Conservation (phyloP, 345 rosid genomes). For the Citrus hindsii region DNA sequence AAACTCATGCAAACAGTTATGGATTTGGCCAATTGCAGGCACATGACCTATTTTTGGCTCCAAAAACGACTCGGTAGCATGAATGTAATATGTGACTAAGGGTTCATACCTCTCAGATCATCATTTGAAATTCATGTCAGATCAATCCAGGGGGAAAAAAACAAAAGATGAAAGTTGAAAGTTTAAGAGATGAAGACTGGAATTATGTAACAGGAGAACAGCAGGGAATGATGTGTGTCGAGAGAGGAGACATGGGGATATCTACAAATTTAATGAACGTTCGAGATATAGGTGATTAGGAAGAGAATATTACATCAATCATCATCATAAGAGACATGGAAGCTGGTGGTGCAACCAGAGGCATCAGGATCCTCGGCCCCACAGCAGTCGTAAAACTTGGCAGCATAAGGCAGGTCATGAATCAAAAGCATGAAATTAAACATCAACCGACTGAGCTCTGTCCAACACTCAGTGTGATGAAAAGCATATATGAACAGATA, state of each 20-base stretch:
- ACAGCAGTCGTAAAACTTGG: conserved; percentile 87
- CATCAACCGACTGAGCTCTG: not conserved
- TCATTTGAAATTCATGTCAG: not conserved
- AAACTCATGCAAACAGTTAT: not conserved
- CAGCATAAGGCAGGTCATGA: conserved; percentile 85
- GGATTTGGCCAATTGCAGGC: not conserved
- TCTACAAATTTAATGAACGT: conserved; percentile 4
- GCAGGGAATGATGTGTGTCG: not conserved
- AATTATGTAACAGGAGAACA: not conserved
- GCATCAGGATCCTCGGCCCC: conserved; percentile 90
- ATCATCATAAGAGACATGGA: conserved; percentile 72
- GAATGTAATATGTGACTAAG: not conserved
- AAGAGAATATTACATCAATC: conserved; percentile 29
- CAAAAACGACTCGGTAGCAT: too few species aligned
- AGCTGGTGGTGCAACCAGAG: conserved; percentile 63
- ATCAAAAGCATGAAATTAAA: conserved; percentile 4
- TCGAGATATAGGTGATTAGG: not conserved
- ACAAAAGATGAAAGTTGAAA: not conserved
- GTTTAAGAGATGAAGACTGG: not conserved
- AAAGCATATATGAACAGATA: not conserved
- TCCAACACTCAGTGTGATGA: not conserved
- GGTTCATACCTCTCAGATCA: not conserved
- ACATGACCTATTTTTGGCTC: too few species aligned
- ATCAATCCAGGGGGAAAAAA: not conserved
- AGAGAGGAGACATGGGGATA: not conserved